Base-by-base conservation (phyloP, 2,329 filamentous ascomycete genomes). In the Chalara sp. region DNA sequence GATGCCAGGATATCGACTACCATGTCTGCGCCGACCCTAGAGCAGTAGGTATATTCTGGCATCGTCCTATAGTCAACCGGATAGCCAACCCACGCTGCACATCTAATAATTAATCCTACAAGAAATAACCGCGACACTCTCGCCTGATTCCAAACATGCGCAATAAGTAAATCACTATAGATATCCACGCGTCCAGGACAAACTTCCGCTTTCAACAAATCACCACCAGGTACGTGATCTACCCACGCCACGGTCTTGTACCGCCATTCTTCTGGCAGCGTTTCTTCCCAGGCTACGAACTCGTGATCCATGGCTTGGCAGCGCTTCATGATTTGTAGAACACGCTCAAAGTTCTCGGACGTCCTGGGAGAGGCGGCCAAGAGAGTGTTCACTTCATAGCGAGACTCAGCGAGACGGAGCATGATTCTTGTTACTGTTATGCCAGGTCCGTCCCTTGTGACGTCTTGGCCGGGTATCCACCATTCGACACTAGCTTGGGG, bases 61-160 rank as follows among this genome's bases (percentile, higher is more conserved):
- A 80, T 83, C 1, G 79, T 83, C 41, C 80, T 71, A 60, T 83
- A 83, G 63, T 84, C 80, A 6, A 79, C 72, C 0, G 81, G 80
- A 6, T 74, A 70, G 62, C 77, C 79, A 29, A 79, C 69, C 79
- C 80, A 83, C 2, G 81, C 80, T 6, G 76, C 74, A 58, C 79
- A 82, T 6, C 81, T 76, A 10, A 83, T 75, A 37, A 78, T 73
- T 12, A 80, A 65, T 12, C 77, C 75, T 3, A 75, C 73, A 29
- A 83, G 68, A 48, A 79, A 73, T 31, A 84, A 69, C 3, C 81
- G 71, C 6, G 74, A 72, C 12, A 76, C 72, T 12, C 80, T 70
- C 53, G 72, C 68, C 65, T 78, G 68, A 61, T 83, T 83, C 74
- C 76, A 79, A 6, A 80, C 68, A 52, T 71, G 76, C n/a, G 75